These are phyloP conservation scores for Komagataella populi DNA, from an alignment of 805 yeast species.

Conservation along the genomic window DNA sequence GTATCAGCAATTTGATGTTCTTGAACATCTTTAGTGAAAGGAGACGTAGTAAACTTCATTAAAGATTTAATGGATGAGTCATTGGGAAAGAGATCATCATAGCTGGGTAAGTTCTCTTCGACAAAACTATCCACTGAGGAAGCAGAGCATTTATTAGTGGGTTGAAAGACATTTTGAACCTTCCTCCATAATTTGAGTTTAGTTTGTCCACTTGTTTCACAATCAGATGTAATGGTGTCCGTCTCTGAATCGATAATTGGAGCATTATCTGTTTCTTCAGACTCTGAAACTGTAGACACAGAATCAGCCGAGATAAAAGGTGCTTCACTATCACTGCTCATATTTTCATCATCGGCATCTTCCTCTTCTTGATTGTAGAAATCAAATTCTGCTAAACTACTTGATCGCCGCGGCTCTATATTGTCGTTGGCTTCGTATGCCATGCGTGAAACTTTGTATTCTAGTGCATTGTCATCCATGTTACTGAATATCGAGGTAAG, in stretches of 20 bases:
- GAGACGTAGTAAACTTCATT: slow-evolving; percentile 10
- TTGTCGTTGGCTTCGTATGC: not conserved
- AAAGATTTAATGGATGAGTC: slow-evolving; percentile 17
- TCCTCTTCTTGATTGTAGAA: slow-evolving; percentile 1
- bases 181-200: slow-evolving; percentile 14
- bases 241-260: not conserved
- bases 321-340: slow-evolving; percentile 6
- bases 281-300: not conserved
- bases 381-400: not conserved
- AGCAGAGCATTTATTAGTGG: not conserved
- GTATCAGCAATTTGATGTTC: not conserved
- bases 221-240: not conserved
- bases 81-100: slow-evolving; percentile 64
- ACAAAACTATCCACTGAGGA: slow-evolving; percentile 11
- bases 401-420: not conserved
- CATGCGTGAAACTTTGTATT: slow-evolving; percentile 10
- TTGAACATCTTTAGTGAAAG: not conserved
- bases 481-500: slow-evolving; percentile 6
- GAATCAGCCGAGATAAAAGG: not conserved
- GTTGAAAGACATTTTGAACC: slow-evolving; percentile 15
- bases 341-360: slow-evolving; percentile 6
- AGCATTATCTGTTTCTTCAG: slow-evolving; percentile 1
- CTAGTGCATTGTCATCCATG: slow-evolving; percentile 11
- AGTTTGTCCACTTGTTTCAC: slow-evolving; percentile 1
- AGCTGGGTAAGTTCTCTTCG: slow-evolving; percentile 46